Evolutionary conservation across 176 grass and related monocot genomes (phyloP).

Genomic region (Hordeum vulgare): DNA sequence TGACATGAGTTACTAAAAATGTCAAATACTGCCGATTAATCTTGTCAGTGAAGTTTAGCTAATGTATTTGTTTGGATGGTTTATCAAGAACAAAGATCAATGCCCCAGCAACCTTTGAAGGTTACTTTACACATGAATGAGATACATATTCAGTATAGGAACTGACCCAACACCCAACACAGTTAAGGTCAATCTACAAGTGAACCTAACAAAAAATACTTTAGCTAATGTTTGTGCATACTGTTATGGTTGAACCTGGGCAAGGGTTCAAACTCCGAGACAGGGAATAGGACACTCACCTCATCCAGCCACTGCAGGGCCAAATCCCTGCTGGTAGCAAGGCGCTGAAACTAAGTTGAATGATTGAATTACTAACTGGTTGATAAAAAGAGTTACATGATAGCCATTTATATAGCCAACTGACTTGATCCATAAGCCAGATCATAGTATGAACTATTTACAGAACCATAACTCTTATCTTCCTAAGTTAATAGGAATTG

Average conservation of each 20-base stretch:
- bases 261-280: neutral
- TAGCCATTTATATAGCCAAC: neutral
- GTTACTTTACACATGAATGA: conserved; percentile 10
- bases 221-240: neutral
- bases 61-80: neutral
- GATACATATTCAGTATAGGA: neutral
- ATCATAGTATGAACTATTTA: neutral
- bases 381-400: neutral
- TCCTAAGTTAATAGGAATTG: neutral
- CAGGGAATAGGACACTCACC: neutral
- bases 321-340: neutral
- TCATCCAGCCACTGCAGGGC: neutral
- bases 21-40: neutral
- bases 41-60: neutral
- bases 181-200: conserved; percentile 6
- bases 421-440: neutral
- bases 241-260: neutral
- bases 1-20: neutral
- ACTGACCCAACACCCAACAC: neutral
- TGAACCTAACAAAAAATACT: neutral
- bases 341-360: neutral
- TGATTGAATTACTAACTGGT: neutral
- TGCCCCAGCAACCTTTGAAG: neutral
- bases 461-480: neutral
- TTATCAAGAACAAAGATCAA: neutral